Evolutionary conservation across 768 basidiomycete species (phyloP), one percentile per base, ranked within the genome.

Genomic region (Rhizopogon salebrosus): DNA sequence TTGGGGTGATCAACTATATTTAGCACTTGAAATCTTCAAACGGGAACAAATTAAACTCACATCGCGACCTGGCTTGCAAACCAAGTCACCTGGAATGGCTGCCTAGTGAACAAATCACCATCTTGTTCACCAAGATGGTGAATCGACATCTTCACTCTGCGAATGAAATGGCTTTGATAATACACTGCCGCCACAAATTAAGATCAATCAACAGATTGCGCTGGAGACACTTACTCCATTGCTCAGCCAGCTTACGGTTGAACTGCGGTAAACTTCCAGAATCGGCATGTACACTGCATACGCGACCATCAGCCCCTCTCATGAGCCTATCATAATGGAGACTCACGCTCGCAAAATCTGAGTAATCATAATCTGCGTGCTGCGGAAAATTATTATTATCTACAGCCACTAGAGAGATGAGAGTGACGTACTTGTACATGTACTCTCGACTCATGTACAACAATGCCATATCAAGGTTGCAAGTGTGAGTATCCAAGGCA

Each of bases 11-110:
- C 29, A 58, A n/a, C 53, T 13, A 23, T 31, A 13, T 14, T 27
- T 3, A 45, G 38, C 36, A 40, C 34, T 60, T 54, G 11, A 58
- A 51, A 36, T 63, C 57, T 54, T 62, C 20, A 7, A n/a, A 50
- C 16, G 20, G 24, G 9, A 8, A 29, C 18, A n/a, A 10, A 6
- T 6, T 18, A 9, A 7, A 68, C 81, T 37, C 60, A 85, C 85
- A 82, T 79, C 0, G 79, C 75, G 6, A 87, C 72, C 58, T 86
- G 86, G 54, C 80, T 83, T 29, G 80, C 72, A 57, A 87, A 87
- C 88, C 88, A 90, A 41, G 76, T 75, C 50, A 82, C 78, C 58
- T 85, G 80, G 66, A 80, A 89, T 0, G 88, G 88, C 0, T 86
- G 79, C 24, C 87, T 75, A 18, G 82, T 79, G 27, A 90, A 71